phyloP scores from a whole-genome alignment of 768 basidiomycete genomes.

The Amanita exitialis region DNA sequence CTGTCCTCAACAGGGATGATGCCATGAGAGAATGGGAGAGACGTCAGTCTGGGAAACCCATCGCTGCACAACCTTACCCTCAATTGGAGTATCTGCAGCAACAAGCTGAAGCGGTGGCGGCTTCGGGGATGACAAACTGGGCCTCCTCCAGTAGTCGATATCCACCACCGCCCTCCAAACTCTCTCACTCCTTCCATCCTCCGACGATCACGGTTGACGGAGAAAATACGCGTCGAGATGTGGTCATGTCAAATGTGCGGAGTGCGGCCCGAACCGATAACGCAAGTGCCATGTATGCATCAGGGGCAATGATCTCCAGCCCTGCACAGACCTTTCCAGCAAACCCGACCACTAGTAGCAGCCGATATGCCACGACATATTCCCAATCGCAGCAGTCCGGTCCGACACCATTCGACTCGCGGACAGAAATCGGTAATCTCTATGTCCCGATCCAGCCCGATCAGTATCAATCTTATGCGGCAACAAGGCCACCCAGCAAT shows the following conservation, averaged over 20 bases:
- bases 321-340: constrained; percentile 67
- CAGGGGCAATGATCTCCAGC: constrained; percentile 49
- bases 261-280: constrained; percentile 46
- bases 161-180: constrained; percentile 52
- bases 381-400: constrained; percentile 31
- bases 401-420: constrained; percentile 42
- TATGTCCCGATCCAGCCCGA: constrained; percentile 83
- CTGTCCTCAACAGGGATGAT: constrained; percentile 91
- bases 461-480: constrained; percentile 51
- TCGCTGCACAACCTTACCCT: constrained; percentile 71
- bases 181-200: constrained; percentile 59
- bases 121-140: constrained; percentile 55
- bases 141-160: constrained; percentile 33
- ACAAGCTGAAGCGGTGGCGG: constrained; percentile 76
- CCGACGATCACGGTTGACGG: constrained; percentile 60
- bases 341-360: constrained; percentile 39
- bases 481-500: constrained; percentile 21
- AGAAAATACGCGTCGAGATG: constrained; percentile 45
- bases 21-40: constrained; percentile 95
- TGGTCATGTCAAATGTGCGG: constrained; percentile 75
- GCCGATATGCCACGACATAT: constrained; percentile 53
- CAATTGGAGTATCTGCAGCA: constrained; percentile 90
- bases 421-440: constrained; percentile 56
- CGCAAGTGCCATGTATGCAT: constrained; percentile 31
- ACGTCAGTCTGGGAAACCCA: constrained; percentile 64